Conservation (phyloP, 2,329 filamentous ascomycete genomes). For the Verticillium isaacii region DNA sequence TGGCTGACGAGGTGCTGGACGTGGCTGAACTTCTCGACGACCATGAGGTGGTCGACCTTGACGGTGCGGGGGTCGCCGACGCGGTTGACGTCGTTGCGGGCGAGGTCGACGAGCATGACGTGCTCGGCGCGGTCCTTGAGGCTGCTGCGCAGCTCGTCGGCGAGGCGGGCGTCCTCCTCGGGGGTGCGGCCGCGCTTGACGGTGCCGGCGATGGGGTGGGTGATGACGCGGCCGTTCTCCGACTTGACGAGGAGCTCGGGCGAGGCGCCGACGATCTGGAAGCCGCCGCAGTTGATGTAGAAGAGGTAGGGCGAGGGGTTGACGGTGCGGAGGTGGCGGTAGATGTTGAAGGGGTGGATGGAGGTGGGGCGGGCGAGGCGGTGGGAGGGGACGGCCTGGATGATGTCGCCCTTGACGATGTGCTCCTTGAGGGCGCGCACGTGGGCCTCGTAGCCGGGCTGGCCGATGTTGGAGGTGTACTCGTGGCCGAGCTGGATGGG, state of each 20-base stretch:
- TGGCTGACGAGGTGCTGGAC: conserved; percentile 97
- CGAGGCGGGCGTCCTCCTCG: conserved; percentile 77
- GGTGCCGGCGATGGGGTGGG: conserved; percentile 94
- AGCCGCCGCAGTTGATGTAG: conserved; percentile 86
- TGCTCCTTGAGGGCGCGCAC: conserved; percentile 84
- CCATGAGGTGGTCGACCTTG: conserved; percentile 90
- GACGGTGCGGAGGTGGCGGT: conserved; percentile 91
- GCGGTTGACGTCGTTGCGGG: conserved; percentile 93
- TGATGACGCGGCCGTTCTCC: conserved; percentile 82
- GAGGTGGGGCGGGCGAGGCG: conserved; percentile 84
- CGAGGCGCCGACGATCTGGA: conserved; percentile 92
- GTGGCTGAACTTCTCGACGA: conserved; percentile 90
- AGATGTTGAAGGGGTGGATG: conserved; percentile 96
- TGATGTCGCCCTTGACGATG: conserved; percentile 89
- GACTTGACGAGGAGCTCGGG: conserved; percentile 93
- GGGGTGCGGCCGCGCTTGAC: conserved; percentile 78
- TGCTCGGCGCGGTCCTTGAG: conserved; percentile 93
- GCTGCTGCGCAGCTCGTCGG: conserved; percentile 69
- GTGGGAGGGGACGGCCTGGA: conserved; percentile 95
- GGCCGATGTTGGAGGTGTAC: conserved; percentile 90
- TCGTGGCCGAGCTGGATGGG: conserved; percentile 69
- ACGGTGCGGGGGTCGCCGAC: conserved; percentile 89
- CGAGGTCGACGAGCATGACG: conserved; percentile 96
- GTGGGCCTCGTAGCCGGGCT: conserved; percentile 82
- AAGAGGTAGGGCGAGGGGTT: conserved; percentile 98